Percentiles rank a stretch among this genome's conserved stretches.
These are phyloP conservation scores for Apiospora aurea DNA, from an alignment of 2,329 filamentous ascomycete genomes.

Conservation along the genomic window DNA sequence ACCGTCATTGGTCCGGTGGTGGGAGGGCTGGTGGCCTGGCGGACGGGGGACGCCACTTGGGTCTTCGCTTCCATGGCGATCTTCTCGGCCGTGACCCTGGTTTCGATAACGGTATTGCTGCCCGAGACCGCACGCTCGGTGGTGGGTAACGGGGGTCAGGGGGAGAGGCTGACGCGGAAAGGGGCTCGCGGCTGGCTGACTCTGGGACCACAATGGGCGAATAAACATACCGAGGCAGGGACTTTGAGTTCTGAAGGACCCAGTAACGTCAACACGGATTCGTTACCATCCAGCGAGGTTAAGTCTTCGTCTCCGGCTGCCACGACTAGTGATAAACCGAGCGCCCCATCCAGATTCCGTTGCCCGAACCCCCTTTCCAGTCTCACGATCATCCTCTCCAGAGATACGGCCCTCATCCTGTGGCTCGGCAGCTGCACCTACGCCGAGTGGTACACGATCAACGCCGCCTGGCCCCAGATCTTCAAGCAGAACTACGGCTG, in stretches of 20 bases:
- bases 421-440: conserved; percentile 25
- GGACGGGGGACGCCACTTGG: conserved; percentile 17
- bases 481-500: conserved; percentile 24
- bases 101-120: conserved; percentile 1
- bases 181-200: not conserved
- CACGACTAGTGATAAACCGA: not conserved
- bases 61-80: conserved; percentile 22
- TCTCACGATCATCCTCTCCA: conserved; percentile 24
- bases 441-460: conserved; percentile 26
- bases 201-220: not conserved
- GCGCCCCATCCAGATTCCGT: not conserved
- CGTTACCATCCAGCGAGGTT: no score
- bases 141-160: conserved; percentile 20
- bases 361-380: conserved; percentile 23
- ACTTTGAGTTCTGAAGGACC: not conserved
- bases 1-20: not conserved
- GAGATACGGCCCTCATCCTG: conserved; percentile 23
- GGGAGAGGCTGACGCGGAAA: not conserved
- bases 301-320: not conserved
- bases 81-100: conserved; percentile 15
- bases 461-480: conserved; percentile 25
- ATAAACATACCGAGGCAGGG: no score
- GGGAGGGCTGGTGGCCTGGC: not conserved
- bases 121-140: conserved; percentile 25
- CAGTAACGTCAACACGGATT: not conserved